Conservation (phyloP, 305 asterid species). For the Fraxinus latifolia region DNA sequence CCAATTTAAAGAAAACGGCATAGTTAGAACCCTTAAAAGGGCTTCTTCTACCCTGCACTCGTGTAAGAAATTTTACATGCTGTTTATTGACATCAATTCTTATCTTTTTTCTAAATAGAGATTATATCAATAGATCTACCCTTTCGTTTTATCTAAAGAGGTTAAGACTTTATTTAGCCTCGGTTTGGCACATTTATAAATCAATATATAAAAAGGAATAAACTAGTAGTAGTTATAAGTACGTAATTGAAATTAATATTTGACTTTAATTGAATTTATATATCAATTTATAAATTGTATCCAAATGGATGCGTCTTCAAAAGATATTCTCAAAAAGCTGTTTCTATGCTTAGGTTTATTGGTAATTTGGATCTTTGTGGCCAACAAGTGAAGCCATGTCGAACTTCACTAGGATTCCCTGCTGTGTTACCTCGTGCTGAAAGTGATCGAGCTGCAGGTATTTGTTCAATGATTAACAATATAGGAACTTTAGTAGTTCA, state of each 20-base stretch:
- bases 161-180: neutral
- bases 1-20: neutral
- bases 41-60: neutral
- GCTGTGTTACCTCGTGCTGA: constrained; percentile 89
- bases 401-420: constrained; percentile 93
- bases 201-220: neutral
- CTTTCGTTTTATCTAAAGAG: neutral
- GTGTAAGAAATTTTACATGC: neutral
- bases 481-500: neutral
- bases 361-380: constrained; percentile 98
- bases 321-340: constrained; percentile 34
- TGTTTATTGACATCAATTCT: neutral
- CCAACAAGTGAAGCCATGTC: constrained; percentile 86
- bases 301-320: neutral
- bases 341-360: constrained; percentile 64
- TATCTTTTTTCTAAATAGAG: neutral
- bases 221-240: too few species aligned
- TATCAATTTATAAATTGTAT: neutral
- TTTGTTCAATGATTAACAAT: neutral
- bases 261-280: too few species aligned
- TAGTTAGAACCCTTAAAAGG: neutral
- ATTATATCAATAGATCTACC: too few species aligned
- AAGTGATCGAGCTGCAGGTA: constrained; percentile 82
- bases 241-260: neutral
- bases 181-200: neutral